Conservation (phyloP, 2,329 filamentous ascomycete species). For the Fusarium mangiferae region DNA sequence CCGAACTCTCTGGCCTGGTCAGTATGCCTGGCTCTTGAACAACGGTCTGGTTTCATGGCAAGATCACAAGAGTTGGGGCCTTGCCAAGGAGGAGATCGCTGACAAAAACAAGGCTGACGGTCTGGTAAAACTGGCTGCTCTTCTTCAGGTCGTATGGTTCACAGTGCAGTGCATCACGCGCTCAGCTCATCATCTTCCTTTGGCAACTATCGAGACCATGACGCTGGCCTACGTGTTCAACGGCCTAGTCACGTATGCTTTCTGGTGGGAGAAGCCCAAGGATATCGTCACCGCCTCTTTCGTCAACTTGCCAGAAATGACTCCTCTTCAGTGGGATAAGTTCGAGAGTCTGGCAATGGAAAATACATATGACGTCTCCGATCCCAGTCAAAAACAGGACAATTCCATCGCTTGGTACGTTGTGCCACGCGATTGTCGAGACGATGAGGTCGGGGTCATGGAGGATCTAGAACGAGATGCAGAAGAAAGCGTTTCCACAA, state of each 20-base stretch:
- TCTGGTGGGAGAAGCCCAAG: constrained; percentile 23
- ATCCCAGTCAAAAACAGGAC: background rate
- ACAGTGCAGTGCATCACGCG: constrained; percentile 4
- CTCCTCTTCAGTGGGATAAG: background rate
- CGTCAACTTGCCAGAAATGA: constrained; percentile 3
- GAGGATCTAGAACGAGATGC: background rate
- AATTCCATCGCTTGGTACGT: constrained; percentile 14
- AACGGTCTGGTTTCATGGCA: constrained; percentile 1
- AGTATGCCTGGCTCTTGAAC: constrained; percentile 15
- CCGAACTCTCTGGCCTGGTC: background rate
- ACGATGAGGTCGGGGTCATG: constrained; percentile 9
- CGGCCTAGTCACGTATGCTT: background rate
- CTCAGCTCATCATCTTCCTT: background rate
- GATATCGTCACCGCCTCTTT: constrained; percentile 9
- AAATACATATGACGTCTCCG: constrained; percentile 5
- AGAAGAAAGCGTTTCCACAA: background rate
- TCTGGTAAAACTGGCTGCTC: constrained; percentile 4
- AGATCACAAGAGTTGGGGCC: background rate
- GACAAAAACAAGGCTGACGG: constrained; percentile 18
- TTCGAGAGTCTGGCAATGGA: constrained; percentile 14
- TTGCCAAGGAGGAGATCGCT: background rate
- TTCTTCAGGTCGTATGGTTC: constrained; percentile 13
- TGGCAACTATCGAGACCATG: constrained; percentile 17
- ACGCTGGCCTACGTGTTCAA: constrained; percentile 14
- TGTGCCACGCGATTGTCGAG: constrained; percentile 8